Evolutionary conservation across 2,329 filamentous ascomycete species (phyloP), one percentile per base, ranked within the genome.

Genomic region (Epichloe sylvatica): DNA sequence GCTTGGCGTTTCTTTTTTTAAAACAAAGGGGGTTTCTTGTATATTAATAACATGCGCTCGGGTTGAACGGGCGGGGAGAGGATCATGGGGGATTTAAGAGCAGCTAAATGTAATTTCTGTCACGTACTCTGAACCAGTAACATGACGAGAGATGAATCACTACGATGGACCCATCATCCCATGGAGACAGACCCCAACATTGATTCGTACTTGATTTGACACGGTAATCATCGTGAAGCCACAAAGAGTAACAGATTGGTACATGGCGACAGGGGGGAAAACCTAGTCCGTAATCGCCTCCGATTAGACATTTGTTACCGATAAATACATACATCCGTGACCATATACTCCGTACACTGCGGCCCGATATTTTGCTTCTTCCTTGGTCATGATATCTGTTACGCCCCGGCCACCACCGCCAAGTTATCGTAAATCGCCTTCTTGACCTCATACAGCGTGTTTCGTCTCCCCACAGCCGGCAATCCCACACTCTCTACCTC

Each of bases 371-470:
- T 11, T 30, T 30, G 9, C 30, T 30, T 30, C 30, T 11, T 11
- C 9, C 9, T 11, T 11, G 3, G 30, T 4, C 30, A 30, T 11
- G 30, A 11, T 30, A 4, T 30, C 9, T 30, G 11, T 4, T 30
- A 86, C 45, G 75, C 77, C 43, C 86, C 86, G 15, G 84, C 84
- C 56, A 98, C 90, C 52, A 97, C 87, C 35, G 92, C 92, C 62
- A 98, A 68, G 8, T 88, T 90, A 57, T 94, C 87, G 64, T 98
- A 98, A 55, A 98, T 94, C 67, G 86, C 89, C 67, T 75, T 82
- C 69, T 87, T 87, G 9, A 97, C 91, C 47, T 86, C 86, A 61
- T 88, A 86, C 62, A 96, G 94, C 36, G 85, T 89, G 51, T 80
- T 79, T 46, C 74, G 57, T 52, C 61, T 56, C n/a, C 61, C 61